Evolutionary conservation across 441 rosid species (phyloP), one percentile per base, ranked within the genome.

Genomic region (Mallotus japonicus): DNA sequence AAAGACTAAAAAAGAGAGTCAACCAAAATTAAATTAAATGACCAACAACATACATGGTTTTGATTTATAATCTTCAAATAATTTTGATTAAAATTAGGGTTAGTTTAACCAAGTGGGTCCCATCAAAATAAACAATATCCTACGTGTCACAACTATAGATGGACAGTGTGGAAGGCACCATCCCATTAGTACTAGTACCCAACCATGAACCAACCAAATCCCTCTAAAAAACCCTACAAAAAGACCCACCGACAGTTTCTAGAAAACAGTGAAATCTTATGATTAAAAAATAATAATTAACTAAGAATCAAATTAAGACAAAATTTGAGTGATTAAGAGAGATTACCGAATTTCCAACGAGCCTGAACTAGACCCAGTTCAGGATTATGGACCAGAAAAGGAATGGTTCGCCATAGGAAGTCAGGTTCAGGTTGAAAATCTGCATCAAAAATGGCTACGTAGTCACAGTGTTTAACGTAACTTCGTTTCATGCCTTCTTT

Each of bases 391-490:
- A 79, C 83, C 0, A 95, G 88, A 71, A 86, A 95, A 24, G 99
- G 99, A 10, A 95, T 76, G 78, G 97, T 80, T n/a, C 91, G 90
- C 88, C 92, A 82, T 1, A 95, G 90, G 63, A 76, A 95, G 73
- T 95, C 97, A 0, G 97, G 90, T 47, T 92, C 97, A 0, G 99
- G 97, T 65, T 92, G 97, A 70, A 92, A 95, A 86, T 95, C 99
- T 0, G 99, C 99, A 70, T 95, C 99, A 58, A 95, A 95, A 67
- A 95, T 92, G 46, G 89, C 91, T 0, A 95, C 97, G 54, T 83
- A 92, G 73, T 95, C 97, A 22, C 99, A 95, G 49, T 82, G 78
- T 57, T 90, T 92, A 15, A 88, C 97, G 76, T 95, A 95, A 79
- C 91, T 84, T 60, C 75, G 83, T 78, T 89, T 95, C 97, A 95